Conservation (phyloP, 805 yeast genomes). For the Yarrowia sp. region DNA sequence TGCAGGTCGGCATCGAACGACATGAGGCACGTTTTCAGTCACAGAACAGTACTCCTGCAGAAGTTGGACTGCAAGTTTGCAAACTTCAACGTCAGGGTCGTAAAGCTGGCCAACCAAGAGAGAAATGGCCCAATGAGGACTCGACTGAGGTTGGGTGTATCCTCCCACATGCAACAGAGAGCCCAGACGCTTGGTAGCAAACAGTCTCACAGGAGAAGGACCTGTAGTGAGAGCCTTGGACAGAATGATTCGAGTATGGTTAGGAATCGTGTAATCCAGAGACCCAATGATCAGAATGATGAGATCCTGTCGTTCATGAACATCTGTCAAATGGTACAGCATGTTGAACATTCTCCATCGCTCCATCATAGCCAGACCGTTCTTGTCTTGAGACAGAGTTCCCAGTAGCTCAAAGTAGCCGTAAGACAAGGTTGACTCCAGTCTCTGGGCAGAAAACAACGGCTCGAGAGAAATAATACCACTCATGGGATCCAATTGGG, state of each 20-base stretch:
- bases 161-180: conserved; percentile 48
- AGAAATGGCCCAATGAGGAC: conserved; percentile 57
- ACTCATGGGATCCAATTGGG: conserved; percentile 80
- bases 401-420: conserved; percentile 87
- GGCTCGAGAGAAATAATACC: conserved; percentile 79
- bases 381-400: conserved; percentile 61
- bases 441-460: conserved; percentile 64
- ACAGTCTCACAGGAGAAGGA: conserved; percentile 58
- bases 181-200: conserved; percentile 62
- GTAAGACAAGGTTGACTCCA: conserved; percentile 68
- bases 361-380: conserved; percentile 73
- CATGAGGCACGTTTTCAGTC: conserved; percentile 56
- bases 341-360: conserved; percentile 87
- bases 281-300: conserved; percentile 64
- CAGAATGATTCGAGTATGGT: conserved; percentile 72
- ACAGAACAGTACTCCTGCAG: conserved; percentile 62
- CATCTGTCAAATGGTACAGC: conserved; percentile 70
- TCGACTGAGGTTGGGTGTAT: conserved; percentile 39
- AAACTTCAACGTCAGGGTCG: conserved; percentile 65
- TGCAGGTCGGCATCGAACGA: conserved; percentile 64
- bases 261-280: conserved; percentile 64
- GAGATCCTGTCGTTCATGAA: conserved; percentile 62
- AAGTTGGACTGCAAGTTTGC: conserved; percentile 61
- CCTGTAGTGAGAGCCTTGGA: conserved; percentile 68
- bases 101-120: conserved; percentile 71